phyloP scores from a whole-genome alignment of 2,329 filamentous ascomycete species.

The Mycosphaerella sp. region DNA sequence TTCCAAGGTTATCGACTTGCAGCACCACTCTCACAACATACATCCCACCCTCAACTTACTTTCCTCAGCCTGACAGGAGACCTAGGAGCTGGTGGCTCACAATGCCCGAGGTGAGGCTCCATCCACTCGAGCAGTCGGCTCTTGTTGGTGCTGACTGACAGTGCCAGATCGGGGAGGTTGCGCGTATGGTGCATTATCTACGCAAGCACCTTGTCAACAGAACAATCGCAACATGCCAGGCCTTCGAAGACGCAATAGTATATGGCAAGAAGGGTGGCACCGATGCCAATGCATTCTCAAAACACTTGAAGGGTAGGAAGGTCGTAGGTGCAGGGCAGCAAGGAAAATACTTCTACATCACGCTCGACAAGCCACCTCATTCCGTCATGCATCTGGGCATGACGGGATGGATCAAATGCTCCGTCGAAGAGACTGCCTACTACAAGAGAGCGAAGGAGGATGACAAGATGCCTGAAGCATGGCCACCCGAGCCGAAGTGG shows the following conservation, averaged over 20 bases:
- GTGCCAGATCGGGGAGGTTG: slow-evolving; percentile 53
- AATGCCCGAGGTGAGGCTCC: slow-evolving; percentile 19
- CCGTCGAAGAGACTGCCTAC: slow-evolving; percentile 68
- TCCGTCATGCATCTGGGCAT: slow-evolving; percentile 52
- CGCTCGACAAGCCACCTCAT: slow-evolving; percentile 72
- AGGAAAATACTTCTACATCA: slow-evolving; percentile 87
- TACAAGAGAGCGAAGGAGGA: slow-evolving; percentile 57
- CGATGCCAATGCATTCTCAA: slow-evolving; percentile 65
- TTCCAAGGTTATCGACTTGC: no score
- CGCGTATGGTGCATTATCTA: slow-evolving; percentile 79
- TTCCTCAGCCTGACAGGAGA: no score
- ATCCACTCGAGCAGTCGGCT: neutral
- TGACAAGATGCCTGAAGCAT: slow-evolving; percentile 49
- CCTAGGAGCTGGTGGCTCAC: neutral
- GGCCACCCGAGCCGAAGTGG: slow-evolving; percentile 84
- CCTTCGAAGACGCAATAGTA: slow-evolving; percentile 73
- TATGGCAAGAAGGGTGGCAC: slow-evolving; percentile 85
- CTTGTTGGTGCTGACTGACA: neutral
- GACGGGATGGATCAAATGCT: slow-evolving; percentile 82
- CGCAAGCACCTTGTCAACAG: slow-evolving; percentile 78
- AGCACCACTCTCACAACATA: no score
- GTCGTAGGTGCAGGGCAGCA: slow-evolving; percentile 69
- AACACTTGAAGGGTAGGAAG: slow-evolving; percentile 67
- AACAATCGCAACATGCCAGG: slow-evolving; percentile 62
- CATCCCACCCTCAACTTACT: no score